Percentiles rank a stretch among this genome's conserved stretches.
phyloP scores from a whole-genome alignment of 257 asterid species.

The Scutellaria galericulata region DNA sequence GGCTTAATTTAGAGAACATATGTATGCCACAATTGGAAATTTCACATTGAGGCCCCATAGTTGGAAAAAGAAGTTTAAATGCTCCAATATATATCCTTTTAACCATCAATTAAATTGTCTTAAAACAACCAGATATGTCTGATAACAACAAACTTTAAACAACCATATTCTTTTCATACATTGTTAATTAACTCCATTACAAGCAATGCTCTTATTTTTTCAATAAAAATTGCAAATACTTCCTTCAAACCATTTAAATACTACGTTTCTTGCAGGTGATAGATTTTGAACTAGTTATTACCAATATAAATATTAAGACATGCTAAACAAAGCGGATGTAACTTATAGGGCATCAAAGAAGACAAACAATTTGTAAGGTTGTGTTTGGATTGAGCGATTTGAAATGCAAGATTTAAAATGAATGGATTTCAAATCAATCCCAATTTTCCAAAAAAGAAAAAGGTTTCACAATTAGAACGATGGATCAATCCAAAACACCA shows the following conservation, averaged over 20 bases:
- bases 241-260: background rate
- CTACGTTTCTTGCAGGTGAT: background rate
- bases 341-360: background rate
- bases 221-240: background rate
- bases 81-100: background rate
- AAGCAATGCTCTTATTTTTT: background rate
- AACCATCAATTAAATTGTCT: background rate
- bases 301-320: conserved; percentile 3
- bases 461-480: too few relatives aligned
- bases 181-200: background rate
- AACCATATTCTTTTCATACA: conserved; percentile 5
- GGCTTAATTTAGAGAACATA: background rate
- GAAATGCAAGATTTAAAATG: too few relatives aligned
- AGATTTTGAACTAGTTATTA: background rate
- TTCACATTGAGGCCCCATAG: conserved; percentile 9
- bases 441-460: too few relatives aligned
- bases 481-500: too few relatives aligned
- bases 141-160: conserved; percentile 5
- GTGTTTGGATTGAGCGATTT: too few relatives aligned
- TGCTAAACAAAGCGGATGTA: background rate
- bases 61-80: conserved; percentile 2
- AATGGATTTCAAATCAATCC: too few relatives aligned
- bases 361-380: background rate
- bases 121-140: conserved; percentile 3
- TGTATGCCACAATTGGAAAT: background rate